Conservation (phyloP, 148 eudicot species). For the Cornus kousa region DNA sequence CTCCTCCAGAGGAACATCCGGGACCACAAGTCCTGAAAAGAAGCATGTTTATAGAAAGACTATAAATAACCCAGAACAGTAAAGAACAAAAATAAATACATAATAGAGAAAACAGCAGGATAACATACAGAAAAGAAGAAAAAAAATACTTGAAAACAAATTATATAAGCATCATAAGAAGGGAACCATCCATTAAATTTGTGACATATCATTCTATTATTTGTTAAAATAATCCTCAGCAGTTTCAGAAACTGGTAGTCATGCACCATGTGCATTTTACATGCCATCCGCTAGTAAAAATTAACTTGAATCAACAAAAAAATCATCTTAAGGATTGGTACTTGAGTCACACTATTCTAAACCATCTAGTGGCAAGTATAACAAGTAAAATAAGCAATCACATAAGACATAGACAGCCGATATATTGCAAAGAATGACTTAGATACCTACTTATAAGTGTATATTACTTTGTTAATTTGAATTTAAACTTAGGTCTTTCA, state of each 20-base stretch:
- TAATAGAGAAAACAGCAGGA: background rate
- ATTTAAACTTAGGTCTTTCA: no score
- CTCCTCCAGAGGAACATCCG: conserved; percentile 96
- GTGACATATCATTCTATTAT: background rate
- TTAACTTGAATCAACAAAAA: background rate
- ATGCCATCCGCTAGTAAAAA: background rate
- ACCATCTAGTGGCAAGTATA: background rate
- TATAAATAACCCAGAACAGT: background rate
- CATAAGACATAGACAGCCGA: background rate
- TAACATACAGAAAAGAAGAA: background rate
- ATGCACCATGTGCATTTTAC: background rate
- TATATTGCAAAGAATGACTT: background rate
- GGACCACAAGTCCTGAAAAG: conserved; percentile 85
- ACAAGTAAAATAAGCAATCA: background rate
- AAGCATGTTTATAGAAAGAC: background rate
- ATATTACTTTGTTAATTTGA: background rate
- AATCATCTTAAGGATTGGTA: background rate
- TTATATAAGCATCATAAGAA: conserved; percentile 7
- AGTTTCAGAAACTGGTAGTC: background rate
- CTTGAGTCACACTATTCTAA: background rate
- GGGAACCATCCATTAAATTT: conserved; percentile 2
- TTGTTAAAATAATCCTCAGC: background rate
- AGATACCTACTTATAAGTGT: background rate
- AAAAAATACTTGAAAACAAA: background rate
- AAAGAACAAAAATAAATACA: background rate